Conservation (phyloP, 306 rosid genomes). For the Potentilla sterilis region DNA sequence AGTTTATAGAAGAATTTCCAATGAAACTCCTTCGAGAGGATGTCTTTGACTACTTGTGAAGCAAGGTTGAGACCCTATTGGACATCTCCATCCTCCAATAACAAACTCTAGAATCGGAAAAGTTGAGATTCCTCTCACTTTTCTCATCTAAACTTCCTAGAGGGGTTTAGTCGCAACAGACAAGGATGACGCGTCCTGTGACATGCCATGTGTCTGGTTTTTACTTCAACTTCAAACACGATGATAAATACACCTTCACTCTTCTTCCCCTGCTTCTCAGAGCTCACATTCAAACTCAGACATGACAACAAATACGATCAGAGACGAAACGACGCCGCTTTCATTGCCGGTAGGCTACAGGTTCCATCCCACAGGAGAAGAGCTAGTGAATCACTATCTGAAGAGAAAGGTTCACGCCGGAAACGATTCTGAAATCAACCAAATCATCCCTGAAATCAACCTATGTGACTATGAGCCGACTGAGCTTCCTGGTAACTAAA, state of each 20-base stretch:
- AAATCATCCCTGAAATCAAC: slow-evolving; percentile 41
- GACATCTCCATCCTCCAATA: not conserved
- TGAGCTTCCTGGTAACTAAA: slow-evolving; percentile 43
- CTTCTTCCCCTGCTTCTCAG: not conserved
- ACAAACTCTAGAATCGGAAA: no score
- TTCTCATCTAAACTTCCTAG: not conserved
- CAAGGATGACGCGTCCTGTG: not conserved
- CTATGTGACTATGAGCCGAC: slow-evolving; percentile 51
- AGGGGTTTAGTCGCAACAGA: not conserved
- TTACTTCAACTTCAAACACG: not conserved
- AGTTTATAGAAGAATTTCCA: no score
- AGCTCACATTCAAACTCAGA: not conserved
- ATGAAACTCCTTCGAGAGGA: no score
- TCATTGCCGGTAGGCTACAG: slow-evolving; percentile 44
- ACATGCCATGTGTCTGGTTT: not conserved
- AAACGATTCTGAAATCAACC: not conserved
- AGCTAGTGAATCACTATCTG: slow-evolving; percentile 46
- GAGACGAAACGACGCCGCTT: not conserved
- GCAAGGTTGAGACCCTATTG: not conserved
- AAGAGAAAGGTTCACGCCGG: slow-evolving; percentile 33
- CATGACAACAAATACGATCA: not conserved
- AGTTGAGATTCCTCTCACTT: not conserved
- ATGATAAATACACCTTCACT: not conserved
- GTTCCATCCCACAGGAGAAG: slow-evolving; percentile 66
- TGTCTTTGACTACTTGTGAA: not conserved